Conservation (phyloP, 2,329 filamentous ascomycete species). For the Monilinia polystroma region DNA sequence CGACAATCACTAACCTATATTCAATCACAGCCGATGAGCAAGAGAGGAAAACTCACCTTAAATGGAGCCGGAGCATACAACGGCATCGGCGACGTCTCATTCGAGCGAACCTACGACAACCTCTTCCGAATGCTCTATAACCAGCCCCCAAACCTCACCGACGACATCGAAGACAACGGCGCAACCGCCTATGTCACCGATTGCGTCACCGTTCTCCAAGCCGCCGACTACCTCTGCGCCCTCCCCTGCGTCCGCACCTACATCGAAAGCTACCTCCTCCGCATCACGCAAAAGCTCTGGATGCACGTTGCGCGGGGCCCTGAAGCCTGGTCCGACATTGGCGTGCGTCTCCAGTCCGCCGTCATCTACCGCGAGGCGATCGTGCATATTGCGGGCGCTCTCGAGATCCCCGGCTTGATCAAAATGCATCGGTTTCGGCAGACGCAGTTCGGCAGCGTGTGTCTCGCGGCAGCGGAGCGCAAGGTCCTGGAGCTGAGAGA, state of each 20-base stretch:
- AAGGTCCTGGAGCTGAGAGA: slow-evolving; percentile 32
- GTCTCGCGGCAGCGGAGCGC: slow-evolving; percentile 27
- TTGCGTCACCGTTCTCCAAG: slow-evolving; percentile 30
- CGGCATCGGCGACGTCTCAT: slow-evolving; percentile 25
- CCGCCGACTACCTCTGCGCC: slow-evolving; percentile 30
- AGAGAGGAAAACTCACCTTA: slow-evolving; percentile 8
- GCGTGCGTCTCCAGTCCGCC: slow-evolving; percentile 32
- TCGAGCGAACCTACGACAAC: slow-evolving; percentile 36
- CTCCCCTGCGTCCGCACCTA: slow-evolving; percentile 27
- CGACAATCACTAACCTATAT: not conserved
- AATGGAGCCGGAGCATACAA: slow-evolving; percentile 24
- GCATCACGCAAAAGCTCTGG: slow-evolving; percentile 34
- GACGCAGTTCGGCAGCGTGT: slow-evolving; percentile 12
- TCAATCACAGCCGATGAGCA: slow-evolving; percentile 7
- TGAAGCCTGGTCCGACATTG: slow-evolving; percentile 35
- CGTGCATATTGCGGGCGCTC: slow-evolving; percentile 34
- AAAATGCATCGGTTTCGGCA: slow-evolving; percentile 23
- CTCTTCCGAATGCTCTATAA: slow-evolving; percentile 35
- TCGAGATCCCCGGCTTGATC: slow-evolving; percentile 27
- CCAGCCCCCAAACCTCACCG: slow-evolving; percentile 26
- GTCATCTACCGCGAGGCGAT: slow-evolving; percentile 38
- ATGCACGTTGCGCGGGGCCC: slow-evolving; percentile 27
- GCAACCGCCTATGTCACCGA: slow-evolving; percentile 28
- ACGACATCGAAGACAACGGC: slow-evolving; percentile 23
- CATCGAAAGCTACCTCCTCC: slow-evolving; percentile 35